phyloP scores from a whole-genome alignment of 75 land plant species.

The Cunninghamia lanceolata region DNA sequence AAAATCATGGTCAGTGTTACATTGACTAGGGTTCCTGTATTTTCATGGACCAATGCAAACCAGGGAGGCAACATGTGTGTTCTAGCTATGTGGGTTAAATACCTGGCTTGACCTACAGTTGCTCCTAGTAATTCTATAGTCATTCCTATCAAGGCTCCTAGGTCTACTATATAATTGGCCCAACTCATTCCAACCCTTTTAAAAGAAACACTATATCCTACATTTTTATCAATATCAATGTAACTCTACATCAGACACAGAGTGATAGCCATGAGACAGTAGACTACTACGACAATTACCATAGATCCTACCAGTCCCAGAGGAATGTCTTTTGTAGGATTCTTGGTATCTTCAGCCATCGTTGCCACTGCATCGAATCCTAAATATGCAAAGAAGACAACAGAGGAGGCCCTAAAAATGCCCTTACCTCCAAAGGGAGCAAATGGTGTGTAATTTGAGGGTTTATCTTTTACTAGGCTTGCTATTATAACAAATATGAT shows the following conservation, averaged over 20 bases:
- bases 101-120: slow-evolving; percentile 75
- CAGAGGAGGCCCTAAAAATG: too few relatives aligned
- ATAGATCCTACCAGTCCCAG: slow-evolving; percentile 66
- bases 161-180: slow-evolving; percentile 86
- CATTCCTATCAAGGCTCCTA: slow-evolving; percentile 84
- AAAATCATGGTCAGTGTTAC: slow-evolving; percentile 48
- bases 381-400: too few relatives aligned
- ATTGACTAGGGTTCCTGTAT: too few relatives aligned
- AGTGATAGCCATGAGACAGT: slow-evolving; percentile 48
- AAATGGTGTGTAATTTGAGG: slow-evolving; percentile 32
- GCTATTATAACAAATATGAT: slow-evolving; percentile 70
- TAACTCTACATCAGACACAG: slow-evolving; percentile 47
- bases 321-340: slow-evolving; percentile 69
- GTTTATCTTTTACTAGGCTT: slow-evolving; percentile 66
- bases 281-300: slow-evolving; percentile 31
- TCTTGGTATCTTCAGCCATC: slow-evolving; percentile 71
- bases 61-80: too few relatives aligned
- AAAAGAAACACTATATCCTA: slow-evolving; percentile 52
- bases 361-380: too few relatives aligned
- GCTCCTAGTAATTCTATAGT: slow-evolving; percentile 63
- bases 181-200: slow-evolving; percentile 54
- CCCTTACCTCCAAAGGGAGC: too few relatives aligned
- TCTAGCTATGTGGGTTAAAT: slow-evolving; percentile 79
- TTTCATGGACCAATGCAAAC: too few relatives aligned
- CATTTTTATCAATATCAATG: slow-evolving; percentile 34